Conservation (phyloP, 202 grass and related monocot species). For the Panicum virgatum region DNA sequence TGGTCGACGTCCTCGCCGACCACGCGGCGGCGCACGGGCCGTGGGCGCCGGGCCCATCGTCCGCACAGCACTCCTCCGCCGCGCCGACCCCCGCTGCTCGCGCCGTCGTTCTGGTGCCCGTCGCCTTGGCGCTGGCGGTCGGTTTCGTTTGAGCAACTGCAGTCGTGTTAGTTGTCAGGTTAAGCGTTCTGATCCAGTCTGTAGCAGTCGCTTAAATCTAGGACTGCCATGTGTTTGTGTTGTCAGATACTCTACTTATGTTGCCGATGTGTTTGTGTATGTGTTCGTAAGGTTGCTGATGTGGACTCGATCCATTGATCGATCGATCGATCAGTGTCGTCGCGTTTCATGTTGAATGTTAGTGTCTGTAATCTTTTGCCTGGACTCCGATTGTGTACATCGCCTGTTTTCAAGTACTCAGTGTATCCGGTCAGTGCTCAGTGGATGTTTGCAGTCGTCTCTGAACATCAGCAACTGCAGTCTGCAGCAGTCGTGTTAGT, state of each 20-base stretch:
- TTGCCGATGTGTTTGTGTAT: too few relatives aligned
- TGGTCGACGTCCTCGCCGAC: slow-evolving; percentile 41
- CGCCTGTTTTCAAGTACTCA: too few relatives aligned
- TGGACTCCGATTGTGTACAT: too few relatives aligned
- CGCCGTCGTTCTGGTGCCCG: background rate
- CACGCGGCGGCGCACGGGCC: background rate
- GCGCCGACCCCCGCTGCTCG: background rate
- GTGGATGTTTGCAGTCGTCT: too few relatives aligned
- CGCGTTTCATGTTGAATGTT: background rate
- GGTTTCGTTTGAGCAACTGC: background rate
- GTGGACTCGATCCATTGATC: too few relatives aligned
- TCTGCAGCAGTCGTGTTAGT: too few relatives aligned
- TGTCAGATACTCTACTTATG: too few relatives aligned
- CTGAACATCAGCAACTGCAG: too few relatives aligned
- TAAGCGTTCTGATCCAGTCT: background rate
- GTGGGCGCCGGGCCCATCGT: background rate
- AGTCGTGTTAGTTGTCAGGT: background rate
- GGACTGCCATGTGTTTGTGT: background rate
- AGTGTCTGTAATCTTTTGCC: background rate
- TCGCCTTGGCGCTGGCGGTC: background rate
- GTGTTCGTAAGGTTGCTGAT: background rate
- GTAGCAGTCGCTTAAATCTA: background rate
- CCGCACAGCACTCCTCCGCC: background rate
- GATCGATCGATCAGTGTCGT: too few relatives aligned
- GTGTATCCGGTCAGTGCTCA: too few relatives aligned